Conservation (phyloP, 2,329 filamentous ascomycete species). For the Cryphonectria japonica region DNA sequence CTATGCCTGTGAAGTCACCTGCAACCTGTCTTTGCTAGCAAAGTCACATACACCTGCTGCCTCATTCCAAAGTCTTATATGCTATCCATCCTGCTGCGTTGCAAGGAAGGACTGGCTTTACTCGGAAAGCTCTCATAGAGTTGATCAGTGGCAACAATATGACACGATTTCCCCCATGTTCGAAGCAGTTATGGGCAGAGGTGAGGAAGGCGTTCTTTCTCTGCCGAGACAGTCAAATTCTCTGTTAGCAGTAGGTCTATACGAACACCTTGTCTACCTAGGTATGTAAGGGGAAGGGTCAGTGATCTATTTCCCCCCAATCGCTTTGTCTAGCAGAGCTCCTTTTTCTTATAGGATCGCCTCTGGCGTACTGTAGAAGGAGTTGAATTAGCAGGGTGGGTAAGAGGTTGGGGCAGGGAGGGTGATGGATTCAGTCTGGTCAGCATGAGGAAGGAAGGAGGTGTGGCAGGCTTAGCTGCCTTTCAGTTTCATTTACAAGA, state of each 20-base stretch:
- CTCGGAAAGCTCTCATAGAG: neutral
- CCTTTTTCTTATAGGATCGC: neutral
- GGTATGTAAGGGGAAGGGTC: neutral
- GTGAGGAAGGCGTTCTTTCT: neutral
- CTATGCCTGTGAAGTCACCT: neutral
- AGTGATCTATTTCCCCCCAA: neutral
- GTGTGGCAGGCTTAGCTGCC: neutral
- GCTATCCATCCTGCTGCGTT: neutral
- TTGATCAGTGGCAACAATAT: neutral
- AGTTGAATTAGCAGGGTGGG: neutral
- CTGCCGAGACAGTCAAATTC: neutral
- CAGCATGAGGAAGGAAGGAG: constrained; percentile 4
- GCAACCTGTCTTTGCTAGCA: neutral
- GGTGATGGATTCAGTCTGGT: neutral
- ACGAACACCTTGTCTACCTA: no score
- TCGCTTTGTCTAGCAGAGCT: neutral
- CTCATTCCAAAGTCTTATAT: neutral
- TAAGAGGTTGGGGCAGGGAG: no score
- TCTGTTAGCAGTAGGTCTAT: neutral
- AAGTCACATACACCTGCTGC: neutral
- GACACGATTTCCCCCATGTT: neutral
- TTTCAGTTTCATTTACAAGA: neutral
- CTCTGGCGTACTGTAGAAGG: neutral
- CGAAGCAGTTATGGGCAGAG: neutral
- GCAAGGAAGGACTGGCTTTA: no score